Base-by-base conservation (phyloP, 306 rosid species). In the Hippophae tibetana region DNA sequence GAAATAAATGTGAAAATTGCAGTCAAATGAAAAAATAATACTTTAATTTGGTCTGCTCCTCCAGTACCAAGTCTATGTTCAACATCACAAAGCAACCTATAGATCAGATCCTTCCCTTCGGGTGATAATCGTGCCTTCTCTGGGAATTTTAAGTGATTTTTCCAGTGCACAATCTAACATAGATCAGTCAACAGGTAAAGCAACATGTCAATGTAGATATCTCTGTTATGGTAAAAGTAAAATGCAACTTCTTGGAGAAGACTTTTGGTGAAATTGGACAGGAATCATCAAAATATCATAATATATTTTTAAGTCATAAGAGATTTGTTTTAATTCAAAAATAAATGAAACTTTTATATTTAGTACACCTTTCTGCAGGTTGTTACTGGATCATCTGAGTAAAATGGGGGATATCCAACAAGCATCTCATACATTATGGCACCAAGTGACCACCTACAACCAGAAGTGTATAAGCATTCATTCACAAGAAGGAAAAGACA, bases 391-490 rank as follows among this genome's bases (percentile, higher is more conserved):
- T 90, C 94, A 61, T 87, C 97, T 45, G 94, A 82, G 70, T 87
- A 90, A 74, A 90, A 90, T 48, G 97, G 95, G 54, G 97, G 97
- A 70, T 86, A 90, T 57, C 95, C 97, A 61, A 90, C 85, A 52
- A 90, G 94, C 97, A 90, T 90, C 76, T 90, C 95, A 60, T 90
- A 90, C 94, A 81, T 75, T 72, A 90, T 87, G 49, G 97, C 97
- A 62, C 95, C 97, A 70, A 90, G 97, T 47, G 97, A 90, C 97
- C 97, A 90, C 95, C 97, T 90, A 72, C 75, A 74, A 56, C 66
- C 64, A 70, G 74, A 72, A 74, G 53, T 13, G 14, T 13, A 1
- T 49, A 49, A 49, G 25, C 7, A 12, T 49, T 48, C 13, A 1
- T 48, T 49, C 13, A 8, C 53, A 5, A 9, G 6, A 23, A 49